phyloP scores from a whole-genome alignment of 805 yeast species.

The Candida ovalis region DNA sequence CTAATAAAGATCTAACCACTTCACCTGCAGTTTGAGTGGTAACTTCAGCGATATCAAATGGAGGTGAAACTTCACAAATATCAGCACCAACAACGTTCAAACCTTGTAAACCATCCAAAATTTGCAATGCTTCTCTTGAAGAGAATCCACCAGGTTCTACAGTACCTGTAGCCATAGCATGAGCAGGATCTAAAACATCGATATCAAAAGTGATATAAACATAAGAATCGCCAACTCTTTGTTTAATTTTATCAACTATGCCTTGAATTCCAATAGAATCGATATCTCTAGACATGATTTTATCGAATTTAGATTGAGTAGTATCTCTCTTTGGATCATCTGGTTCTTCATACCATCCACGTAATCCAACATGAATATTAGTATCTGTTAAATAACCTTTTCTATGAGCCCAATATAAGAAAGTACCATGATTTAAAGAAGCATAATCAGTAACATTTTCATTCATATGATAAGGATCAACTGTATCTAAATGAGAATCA shows the following conservation, averaged over 20 bases:
- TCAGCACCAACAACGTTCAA: conserved; percentile 67
- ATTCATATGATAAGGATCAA: conserved; percentile 59
- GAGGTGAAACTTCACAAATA: conserved; percentile 66
- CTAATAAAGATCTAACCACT: conserved; percentile 13
- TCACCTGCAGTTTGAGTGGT: conserved; percentile 20
- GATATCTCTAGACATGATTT: conserved; percentile 44
- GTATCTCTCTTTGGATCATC: conserved; percentile 40
- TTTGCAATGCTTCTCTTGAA: conserved; percentile 53
- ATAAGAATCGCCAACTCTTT: conserved; percentile 34
- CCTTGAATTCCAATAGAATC: conserved; percentile 38
- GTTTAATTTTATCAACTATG: conserved; percentile 32
- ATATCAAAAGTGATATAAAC: conserved; percentile 46
- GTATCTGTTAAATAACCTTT: conserved; percentile 48
- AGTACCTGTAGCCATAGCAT: conserved; percentile 74
- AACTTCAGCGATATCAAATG: conserved; percentile 41
- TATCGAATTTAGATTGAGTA: conserved; percentile 16
- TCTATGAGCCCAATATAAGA: conserved; percentile 62
- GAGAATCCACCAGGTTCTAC: conserved; percentile 72
- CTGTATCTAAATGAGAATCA: conserved; percentile 68
- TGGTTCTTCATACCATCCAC: conserved; percentile 50
- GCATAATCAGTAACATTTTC: conserved; percentile 57
- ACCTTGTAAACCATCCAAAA: conserved; percentile 53
- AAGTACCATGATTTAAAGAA: conserved; percentile 57
- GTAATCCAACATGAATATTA: conserved; percentile 54
- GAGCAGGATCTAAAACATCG: conserved; percentile 70